Conservation (phyloP, 139 green algal genomes). For the Marvania coccoides region DNA sequence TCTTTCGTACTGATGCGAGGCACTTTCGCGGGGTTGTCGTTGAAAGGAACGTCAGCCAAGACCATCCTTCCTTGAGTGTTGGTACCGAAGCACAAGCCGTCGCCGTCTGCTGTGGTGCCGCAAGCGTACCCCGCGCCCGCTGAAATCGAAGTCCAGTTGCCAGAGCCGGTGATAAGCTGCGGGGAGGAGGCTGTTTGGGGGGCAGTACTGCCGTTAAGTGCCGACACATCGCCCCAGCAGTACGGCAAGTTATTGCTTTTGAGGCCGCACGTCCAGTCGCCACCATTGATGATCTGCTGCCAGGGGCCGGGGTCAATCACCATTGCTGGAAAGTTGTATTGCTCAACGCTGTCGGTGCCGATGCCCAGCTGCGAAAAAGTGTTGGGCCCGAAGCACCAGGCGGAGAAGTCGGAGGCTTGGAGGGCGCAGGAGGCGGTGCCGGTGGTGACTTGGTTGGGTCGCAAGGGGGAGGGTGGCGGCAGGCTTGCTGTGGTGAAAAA, state of each 20-base stretch:
- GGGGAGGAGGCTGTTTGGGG: background rate
- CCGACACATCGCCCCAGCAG: background rate
- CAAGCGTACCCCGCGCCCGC: background rate
- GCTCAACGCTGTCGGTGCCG: background rate
- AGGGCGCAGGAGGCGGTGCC: background rate
- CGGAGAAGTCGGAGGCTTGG: background rate
- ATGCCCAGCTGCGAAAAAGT: background rate
- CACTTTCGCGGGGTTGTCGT: too few relatives aligned
- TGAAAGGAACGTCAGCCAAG: too few relatives aligned
- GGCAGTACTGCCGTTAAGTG: background rate
- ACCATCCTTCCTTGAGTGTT: background rate
- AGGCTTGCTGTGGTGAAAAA: background rate
- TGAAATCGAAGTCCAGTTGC: background rate
- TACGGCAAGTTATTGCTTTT: background rate
- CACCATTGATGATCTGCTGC: background rate
- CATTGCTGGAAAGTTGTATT: background rate
- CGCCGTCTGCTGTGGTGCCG: background rate
- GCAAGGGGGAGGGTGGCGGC: background rate
- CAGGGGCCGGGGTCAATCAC: background rate
- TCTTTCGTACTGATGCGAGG: too few relatives aligned
- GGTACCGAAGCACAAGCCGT: background rate
- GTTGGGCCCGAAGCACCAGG: background rate
- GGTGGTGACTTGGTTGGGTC: background rate
- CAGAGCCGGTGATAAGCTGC: background rate
- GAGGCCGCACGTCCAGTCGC: background rate